These are phyloP conservation scores for Chytriomyces sp. DNA, from an alignment of 192 early-diverging fungal genomes.

Conservation along the genomic window DNA sequence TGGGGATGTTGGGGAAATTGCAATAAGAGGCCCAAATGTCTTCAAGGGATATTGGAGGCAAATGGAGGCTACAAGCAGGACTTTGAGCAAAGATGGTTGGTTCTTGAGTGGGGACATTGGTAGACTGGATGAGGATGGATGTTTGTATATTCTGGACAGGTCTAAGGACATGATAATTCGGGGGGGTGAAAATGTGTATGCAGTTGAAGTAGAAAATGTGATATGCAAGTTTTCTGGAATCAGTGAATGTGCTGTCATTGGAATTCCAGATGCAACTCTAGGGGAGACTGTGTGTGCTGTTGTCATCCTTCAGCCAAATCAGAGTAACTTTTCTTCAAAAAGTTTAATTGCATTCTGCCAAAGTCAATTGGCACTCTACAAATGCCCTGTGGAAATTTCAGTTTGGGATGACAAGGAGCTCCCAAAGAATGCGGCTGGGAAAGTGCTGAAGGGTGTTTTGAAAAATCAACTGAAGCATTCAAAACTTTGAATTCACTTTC, in stretches of 20 bases:
- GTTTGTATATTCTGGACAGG: slow-evolving; percentile 29
- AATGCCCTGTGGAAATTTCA: slow-evolving; percentile 10
- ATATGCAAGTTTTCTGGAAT: slow-evolving; percentile 30
- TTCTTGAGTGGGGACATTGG: slow-evolving; percentile 40
- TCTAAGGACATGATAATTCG: slow-evolving; percentile 37
- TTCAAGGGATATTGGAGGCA: slow-evolving; percentile 39
- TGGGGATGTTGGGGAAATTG: slow-evolving; percentile 6
- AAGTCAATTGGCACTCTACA: slow-evolving; percentile 6
- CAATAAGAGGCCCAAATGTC: slow-evolving; percentile 21
- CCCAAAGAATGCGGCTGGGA: slow-evolving; percentile 19
- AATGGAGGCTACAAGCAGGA: slow-evolving; percentile 9
- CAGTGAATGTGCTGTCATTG: slow-evolving; percentile 29
- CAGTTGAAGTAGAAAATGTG: slow-evolving; percentile 31
- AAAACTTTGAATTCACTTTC: too few relatives aligned
- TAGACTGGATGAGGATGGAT: slow-evolving; percentile 29
- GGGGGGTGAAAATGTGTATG: slow-evolving; percentile 36
- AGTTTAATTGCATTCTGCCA: not conserved
- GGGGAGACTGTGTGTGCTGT: slow-evolving; percentile 36
- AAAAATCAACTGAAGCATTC: not conserved
- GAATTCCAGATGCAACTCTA: slow-evolving; percentile 21
- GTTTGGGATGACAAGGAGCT: not conserved
- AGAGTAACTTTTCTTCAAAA: not conserved
- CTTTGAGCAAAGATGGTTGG: slow-evolving; percentile 30
- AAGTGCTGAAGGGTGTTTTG: slow-evolving; percentile 8
- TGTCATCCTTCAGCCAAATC: not conserved